Base-by-base conservation (phyloP, 352 stramenopile genomes). In the Phytophthora ramorum region DNA sequence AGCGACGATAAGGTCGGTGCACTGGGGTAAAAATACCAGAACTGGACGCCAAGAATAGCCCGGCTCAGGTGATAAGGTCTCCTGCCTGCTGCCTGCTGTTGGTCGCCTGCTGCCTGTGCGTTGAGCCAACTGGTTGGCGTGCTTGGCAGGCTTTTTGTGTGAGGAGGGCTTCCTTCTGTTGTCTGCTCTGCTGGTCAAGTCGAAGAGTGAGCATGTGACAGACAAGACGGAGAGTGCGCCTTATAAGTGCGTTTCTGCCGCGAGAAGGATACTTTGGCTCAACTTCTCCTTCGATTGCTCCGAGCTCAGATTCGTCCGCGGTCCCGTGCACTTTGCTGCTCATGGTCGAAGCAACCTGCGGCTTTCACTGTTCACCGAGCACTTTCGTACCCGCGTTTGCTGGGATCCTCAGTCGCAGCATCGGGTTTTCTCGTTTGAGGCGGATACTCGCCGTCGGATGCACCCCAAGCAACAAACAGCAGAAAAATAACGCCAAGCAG, bases 21-120 rank as follows among this genome's bases (percentile, higher is more conserved):
- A 16, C 20, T 49, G 16, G 17, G 40, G 32, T 63, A 67, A 43
- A 53, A 64, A 64, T 73, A 69, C 45, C 30, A 8, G 38, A 30
- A 7, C 20, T 50, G 46, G 43, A 22, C 10, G 37, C 47, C 17
- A 60, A 50, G 10, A 50, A 66, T 65, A 70, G 60, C 51, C 51
- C 52, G 52, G 43, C 60, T 68, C 52, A 68, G 51, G 24, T 1
- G 22, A 16, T 61, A n/a, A 22, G 13, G 22, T 9, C 50, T 22
- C 13, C 24, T 37, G 43, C 8, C 20, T 50, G 19, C 4, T 34
- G 28, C n/a, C 4, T 34, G 2, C 12, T 44, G 38, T 19, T 20
- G 47, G 26, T 54, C 28, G 47, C 47, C 58, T 66, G 57, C 57
- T 53, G 47, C 28, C 26, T 40, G 45, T 41, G 35, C 13, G 35